Evolutionary conservation across 495 filamentous ascomycete species (phyloP).

Genomic region (Neurospora sp.): DNA sequence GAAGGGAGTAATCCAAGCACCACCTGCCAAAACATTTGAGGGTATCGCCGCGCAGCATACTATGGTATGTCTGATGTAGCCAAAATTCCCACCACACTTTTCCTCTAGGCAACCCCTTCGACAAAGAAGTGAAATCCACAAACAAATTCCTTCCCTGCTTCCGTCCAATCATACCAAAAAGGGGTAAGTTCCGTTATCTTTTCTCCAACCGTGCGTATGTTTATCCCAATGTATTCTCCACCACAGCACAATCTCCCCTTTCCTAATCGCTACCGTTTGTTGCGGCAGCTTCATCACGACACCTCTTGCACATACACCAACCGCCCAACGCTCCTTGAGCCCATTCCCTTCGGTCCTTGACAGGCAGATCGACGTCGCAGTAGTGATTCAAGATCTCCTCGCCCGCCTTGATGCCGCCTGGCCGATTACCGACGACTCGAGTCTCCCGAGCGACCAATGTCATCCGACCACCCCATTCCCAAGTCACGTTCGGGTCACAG

Average conservation of each 20-base stretch:
- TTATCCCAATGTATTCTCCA: background rate
- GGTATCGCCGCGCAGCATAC: background rate
- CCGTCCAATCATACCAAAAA: background rate
- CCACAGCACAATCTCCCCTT: background rate
- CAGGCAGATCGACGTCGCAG: conserved; percentile 72
- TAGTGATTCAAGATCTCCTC: conserved; percentile 90
- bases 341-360: conserved; percentile 80
- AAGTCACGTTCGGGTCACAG: conserved; percentile 86
- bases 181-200: background rate
- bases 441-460: conserved; percentile 46
- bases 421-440: conserved; percentile 24
- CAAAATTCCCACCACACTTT: background rate
- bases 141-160: background rate
- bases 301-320: conserved; percentile 72
- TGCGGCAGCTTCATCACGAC: conserved; percentile 40
- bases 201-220: background rate
- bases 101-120: background rate
- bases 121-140: background rate
- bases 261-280: background rate
- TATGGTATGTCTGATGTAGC: background rate
- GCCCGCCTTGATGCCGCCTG: conserved; percentile 57
- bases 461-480: conserved; percentile 89
- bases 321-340: conserved; percentile 77
- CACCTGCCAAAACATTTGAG: background rate
- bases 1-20: background rate